Base-by-base conservation (phyloP, 2,329 filamentous ascomycete genomes). In the Xylaria sp. region DNA sequence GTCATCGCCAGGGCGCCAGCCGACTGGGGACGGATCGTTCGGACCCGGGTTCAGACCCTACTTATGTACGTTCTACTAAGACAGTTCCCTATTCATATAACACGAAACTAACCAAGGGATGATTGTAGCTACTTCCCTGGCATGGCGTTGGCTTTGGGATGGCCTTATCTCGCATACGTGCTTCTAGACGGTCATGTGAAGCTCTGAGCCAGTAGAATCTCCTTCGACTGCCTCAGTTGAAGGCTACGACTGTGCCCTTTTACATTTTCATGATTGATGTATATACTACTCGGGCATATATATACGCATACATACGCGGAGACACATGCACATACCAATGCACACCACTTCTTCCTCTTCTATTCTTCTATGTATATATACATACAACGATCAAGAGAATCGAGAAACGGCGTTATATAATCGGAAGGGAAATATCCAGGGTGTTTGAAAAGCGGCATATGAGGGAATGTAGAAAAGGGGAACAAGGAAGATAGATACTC, bases 21-120 rank as follows among this genome's bases (percentile, higher is more conserved):
- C 3, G 82, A 83, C 77, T 84, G 80, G 76, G 77, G 76, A 66
- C 78, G 76, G 62, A 77, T 81, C 59, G 21, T 78, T 57, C 80
- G 78, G 74, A 70, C 78, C 5, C 72, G 78, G 23, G 75, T 60
- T 44, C 71, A 70, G 48, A 74, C 77, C 51, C 73, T 77, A 50
- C 70, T 73, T 8, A 69, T 83, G 81, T 84, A 81, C 71, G 81
- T 75, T 61, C 16, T 1, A 4, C 12, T 6, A 37, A 21, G 6
- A 21, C 5, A 12, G 13, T 8, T 40, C 13, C 13, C 35, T 13
- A 40, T 42, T 42, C 37, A 16, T 3, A 44, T 10, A 18, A n/a
- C 5, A 32, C 2, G 12, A 35, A n/a, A 21, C 50, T 54, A 54
- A 54, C 13, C 29, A 54, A 35, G 5, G 50, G 16, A 21, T 44